Percentiles rank a stretch among this genome's conserved stretches.
Evolutionary conservation across 208 protist species (phyloP).

Genomic region (Balamuthia mandrillaris): DNA sequence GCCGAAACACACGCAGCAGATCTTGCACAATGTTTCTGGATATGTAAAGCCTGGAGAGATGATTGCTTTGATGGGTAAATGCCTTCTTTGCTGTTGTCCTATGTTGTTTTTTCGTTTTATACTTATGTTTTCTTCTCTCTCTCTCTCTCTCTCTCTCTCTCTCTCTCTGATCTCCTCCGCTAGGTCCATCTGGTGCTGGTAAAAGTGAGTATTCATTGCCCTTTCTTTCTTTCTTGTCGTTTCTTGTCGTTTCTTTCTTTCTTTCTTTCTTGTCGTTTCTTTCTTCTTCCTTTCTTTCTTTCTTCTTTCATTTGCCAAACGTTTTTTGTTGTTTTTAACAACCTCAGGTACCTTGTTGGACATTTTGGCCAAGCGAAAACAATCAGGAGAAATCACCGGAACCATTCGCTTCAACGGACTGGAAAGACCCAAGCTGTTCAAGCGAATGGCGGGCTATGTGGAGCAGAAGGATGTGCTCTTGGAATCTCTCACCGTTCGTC

Average conservation of each 20-base stretch:
- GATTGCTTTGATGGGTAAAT: conserved; percentile 55
- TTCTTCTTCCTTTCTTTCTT: too few species aligned
- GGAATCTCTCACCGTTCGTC: conserved; percentile 25
- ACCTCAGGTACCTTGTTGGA: conserved; percentile 20
- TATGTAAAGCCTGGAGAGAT: conserved; percentile 64
- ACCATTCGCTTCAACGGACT: background rate
- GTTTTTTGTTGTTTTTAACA: too few species aligned
- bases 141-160: too few species aligned
- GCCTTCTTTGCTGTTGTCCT: too few species aligned
- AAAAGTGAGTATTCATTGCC: too few species aligned
- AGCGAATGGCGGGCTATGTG: conserved; percentile 1
- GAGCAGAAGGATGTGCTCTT: conserved; percentile 49
- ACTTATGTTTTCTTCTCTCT: too few species aligned
- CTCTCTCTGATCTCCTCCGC: too few species aligned
- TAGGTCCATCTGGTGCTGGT: conserved; percentile 59
- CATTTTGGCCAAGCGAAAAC: background rate
- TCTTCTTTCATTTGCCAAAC: too few species aligned
- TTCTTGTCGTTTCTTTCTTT: too few species aligned
- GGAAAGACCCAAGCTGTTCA: background rate
- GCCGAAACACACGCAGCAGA: background rate
- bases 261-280: too few species aligned
- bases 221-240: too few species aligned
- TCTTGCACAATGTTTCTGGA: conserved; percentile 49
- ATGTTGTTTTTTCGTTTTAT: too few species aligned
- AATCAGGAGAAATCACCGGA: background rate